Percentiles rank a stretch among this genome's conserved stretches.
phyloP scores from a whole-genome alignment of 306 rosid species.

The Mimosa bimucronata region DNA sequence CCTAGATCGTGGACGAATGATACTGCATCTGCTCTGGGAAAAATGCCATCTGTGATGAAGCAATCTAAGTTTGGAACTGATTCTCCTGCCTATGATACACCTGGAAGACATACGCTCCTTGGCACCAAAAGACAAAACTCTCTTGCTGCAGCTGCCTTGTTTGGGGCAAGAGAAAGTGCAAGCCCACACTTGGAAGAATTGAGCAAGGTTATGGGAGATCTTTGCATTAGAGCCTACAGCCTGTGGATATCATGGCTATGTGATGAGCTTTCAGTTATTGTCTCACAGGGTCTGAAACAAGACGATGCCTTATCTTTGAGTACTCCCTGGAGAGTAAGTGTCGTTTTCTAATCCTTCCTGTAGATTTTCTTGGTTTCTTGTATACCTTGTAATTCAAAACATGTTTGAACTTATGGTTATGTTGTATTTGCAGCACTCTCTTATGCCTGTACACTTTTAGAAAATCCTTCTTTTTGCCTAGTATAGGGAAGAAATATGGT shows the following conservation, averaged over 20 bases:
- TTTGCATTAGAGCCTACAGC: conserved; percentile 78
- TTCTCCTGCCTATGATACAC: conserved; percentile 59
- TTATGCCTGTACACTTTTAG: conserved; percentile 21
- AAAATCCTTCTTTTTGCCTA: conserved; percentile 6
- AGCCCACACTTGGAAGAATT: conserved; percentile 85
- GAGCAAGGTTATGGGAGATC: conserved; percentile 65
- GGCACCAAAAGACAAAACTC: conserved; percentile 66
- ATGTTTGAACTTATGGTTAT: conserved; percentile 23
- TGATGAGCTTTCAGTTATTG: conserved; percentile 70
- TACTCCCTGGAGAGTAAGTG: conserved; percentile 84
- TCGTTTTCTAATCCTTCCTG: conserved; percentile 14
- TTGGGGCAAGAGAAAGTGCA: conserved; percentile 77
- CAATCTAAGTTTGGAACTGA: conserved; percentile 63
- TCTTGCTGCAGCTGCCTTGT: conserved; percentile 71
- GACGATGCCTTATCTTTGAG: conserved; percentile 81
- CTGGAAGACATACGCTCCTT: conserved; percentile 50
- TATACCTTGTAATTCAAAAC: conserved; percentile 15
- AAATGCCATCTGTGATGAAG: conserved; percentile 64
- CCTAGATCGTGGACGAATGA: conserved; percentile 84
- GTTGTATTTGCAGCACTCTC: not conserved
- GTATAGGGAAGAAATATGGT: not conserved
- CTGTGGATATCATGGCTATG: conserved; percentile 93
- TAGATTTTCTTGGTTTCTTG: conserved; percentile 23
- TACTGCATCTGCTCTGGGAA: conserved; percentile 56
- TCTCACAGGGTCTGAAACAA: conserved; percentile 67